Conservation (phyloP, 75 land plant genomes). For the Ceratopteris richardii region DNA sequence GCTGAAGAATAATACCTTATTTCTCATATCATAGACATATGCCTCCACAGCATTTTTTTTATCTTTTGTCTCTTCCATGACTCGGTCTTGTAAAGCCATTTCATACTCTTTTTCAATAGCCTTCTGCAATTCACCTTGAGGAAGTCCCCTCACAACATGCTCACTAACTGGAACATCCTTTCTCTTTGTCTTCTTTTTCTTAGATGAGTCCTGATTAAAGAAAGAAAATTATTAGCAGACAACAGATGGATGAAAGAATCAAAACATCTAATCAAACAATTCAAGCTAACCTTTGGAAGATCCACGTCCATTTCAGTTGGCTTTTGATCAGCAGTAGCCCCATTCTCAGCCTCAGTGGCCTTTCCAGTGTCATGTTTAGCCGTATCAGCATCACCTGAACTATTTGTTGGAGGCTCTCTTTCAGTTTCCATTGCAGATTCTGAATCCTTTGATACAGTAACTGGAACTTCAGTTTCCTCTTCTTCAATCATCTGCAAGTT, state of each 20-base stretch:
- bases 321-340: slow-evolving; percentile 8
- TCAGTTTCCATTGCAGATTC: slow-evolving; percentile 10
- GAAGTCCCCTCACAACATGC: slow-evolving; percentile 41
- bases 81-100: slow-evolving; percentile 55
- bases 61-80: slow-evolving; percentile 72
- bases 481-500: slow-evolving; percentile 23
- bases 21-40: slow-evolving; percentile 71
- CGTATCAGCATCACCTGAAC: not conserved
- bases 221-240: too few relatives aligned
- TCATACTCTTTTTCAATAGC: slow-evolving; percentile 53
- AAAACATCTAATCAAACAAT: not conserved
- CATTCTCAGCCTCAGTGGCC: slow-evolving; percentile 5
- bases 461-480: slow-evolving; percentile 15
- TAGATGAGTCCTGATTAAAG: slow-evolving; percentile 27
- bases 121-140: slow-evolving; percentile 34
- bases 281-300: slow-evolving; percentile 12
- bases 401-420: not conserved
- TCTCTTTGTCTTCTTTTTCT: slow-evolving; percentile 46
- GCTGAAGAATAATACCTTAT: slow-evolving; percentile 56
- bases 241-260: too few relatives aligned
- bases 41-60: slow-evolving; percentile 71
- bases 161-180: slow-evolving; percentile 46
- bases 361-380: slow-evolving; percentile 1
- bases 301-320: slow-evolving; percentile 18
- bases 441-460: slow-evolving; percentile 7